Percentiles rank a stretch among this genome's conserved stretches.
Conservation (phyloP, 2,329 filamentous ascomycete species). For the Ophiosphaerella narmari region DNA sequence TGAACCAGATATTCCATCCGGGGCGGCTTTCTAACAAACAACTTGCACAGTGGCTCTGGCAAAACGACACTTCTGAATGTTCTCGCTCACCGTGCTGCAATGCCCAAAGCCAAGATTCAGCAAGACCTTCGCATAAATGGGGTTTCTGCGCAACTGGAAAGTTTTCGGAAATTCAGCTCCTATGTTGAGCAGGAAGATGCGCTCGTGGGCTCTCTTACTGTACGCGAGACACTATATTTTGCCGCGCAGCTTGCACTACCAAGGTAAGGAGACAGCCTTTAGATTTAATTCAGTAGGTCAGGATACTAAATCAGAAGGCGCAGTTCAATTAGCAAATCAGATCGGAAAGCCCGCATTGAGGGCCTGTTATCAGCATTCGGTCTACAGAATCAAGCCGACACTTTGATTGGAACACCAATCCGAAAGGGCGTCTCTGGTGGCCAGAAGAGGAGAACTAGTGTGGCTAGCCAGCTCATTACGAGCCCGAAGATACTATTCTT, state of each 20-base stretch:
- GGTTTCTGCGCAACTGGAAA: slow-evolving; percentile 53
- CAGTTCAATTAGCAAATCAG: slow-evolving; percentile 58
- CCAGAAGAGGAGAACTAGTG: slow-evolving; percentile 79
- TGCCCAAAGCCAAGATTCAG: slow-evolving; percentile 58
- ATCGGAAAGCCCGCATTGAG: slow-evolving; percentile 67
- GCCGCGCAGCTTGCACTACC: slow-evolving; percentile 69
- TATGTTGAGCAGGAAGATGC: slow-evolving; percentile 92
- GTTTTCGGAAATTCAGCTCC: slow-evolving; percentile 68
- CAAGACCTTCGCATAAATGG: slow-evolving; percentile 69
- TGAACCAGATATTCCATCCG: background rate
- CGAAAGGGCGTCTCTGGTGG: slow-evolving; percentile 83
- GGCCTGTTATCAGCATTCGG: slow-evolving; percentile 74
- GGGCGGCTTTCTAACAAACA: no score
- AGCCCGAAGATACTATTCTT: slow-evolving; percentile 80
- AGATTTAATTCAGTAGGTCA: background rate
- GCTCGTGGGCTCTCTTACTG: slow-evolving; percentile 78
- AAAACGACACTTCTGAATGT: slow-evolving; percentile 86
- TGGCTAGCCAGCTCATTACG: slow-evolving; percentile 81
- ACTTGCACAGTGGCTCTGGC: slow-evolving; percentile 58
- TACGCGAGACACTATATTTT: slow-evolving; percentile 78
- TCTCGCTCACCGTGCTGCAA: slow-evolving; percentile 66
- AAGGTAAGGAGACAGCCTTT: slow-evolving; percentile 23
- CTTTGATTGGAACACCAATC: slow-evolving; percentile 79
- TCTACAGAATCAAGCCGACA: slow-evolving; percentile 69
- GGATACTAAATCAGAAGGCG: slow-evolving; percentile 7